Evolutionary conservation across 2,329 filamentous ascomycete genomes (phyloP).

Genomic region (Hymenoscyphus linearis): DNA sequence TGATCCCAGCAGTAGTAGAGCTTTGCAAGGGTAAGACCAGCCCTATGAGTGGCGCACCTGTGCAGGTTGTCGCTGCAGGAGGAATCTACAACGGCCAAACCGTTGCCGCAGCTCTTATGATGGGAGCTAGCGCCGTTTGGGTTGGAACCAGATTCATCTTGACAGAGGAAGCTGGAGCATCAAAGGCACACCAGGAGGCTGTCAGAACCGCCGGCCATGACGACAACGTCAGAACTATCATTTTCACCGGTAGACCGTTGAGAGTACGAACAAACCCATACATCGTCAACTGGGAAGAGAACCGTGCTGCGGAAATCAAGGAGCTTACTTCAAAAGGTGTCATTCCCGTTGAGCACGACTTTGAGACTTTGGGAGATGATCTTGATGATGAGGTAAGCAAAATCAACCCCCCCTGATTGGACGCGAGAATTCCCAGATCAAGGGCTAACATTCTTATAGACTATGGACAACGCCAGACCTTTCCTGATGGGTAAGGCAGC

Average conservation of each 20-base stretch:
- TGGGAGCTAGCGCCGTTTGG: slow-evolving; percentile 91
- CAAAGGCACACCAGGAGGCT: slow-evolving; percentile 90
- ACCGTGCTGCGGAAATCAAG: slow-evolving; percentile 86
- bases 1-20: slow-evolving; percentile 88
- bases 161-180: slow-evolving; percentile 87
- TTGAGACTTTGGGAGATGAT: slow-evolving; percentile 78
- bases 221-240: slow-evolving; percentile 94
- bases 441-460: slow-evolving; percentile 64
- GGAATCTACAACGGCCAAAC: slow-evolving; percentile 91
- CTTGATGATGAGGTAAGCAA: slow-evolving; percentile 38
- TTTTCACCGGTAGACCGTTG: slow-evolving; percentile 94
- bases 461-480: slow-evolving; percentile 85
- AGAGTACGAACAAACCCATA: slow-evolving; percentile 92
- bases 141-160: slow-evolving; percentile 95
- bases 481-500: slow-evolving; percentile 97
- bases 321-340: slow-evolving; percentile 82
- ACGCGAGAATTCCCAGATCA: slow-evolving; percentile 2
- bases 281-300: slow-evolving; percentile 93
- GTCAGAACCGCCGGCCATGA: slow-evolving; percentile 88
- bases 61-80: slow-evolving; percentile 89
- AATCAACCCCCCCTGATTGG: neutral
- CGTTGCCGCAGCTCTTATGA: slow-evolving; percentile 83
- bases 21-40: slow-evolving; percentile 76
- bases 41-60: slow-evolving; percentile 78
- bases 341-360: slow-evolving; percentile 89